A percentile compares a stretch with the other conserved stretches of the same genome.
phyloP scores from a whole-genome alignment of 108 stramenopile species.

The Skeletonema menzelii region DNA sequence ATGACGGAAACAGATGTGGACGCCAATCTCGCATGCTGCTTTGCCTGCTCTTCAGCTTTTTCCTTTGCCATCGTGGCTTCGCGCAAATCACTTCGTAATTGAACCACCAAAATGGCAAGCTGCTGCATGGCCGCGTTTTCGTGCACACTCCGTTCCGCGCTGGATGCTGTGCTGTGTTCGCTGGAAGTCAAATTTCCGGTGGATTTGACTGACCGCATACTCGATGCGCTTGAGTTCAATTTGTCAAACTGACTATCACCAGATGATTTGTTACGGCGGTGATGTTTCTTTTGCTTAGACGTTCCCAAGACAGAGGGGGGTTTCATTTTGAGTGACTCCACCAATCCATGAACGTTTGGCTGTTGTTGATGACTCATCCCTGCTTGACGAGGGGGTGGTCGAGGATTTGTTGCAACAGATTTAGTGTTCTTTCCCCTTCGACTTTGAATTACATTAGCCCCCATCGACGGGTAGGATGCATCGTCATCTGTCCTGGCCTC shows the following conservation, averaged over 20 bases:
- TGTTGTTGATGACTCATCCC: not conserved
- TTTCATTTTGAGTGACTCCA: not conserved
- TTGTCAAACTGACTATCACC: not conserved
- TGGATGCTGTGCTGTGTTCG: not conserved
- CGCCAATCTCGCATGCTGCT: not conserved
- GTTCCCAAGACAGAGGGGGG: not conserved
- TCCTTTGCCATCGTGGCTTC: slow-evolving; percentile 16
- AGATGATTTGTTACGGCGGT: not conserved
- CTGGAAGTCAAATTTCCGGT: not conserved
- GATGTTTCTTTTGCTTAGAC: not conserved
- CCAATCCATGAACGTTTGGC: not conserved
- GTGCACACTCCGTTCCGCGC: not conserved
- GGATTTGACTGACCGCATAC: not conserved
- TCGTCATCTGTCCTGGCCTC: not conserved
- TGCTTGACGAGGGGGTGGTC: not conserved
- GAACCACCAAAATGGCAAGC: slow-evolving; percentile 37
- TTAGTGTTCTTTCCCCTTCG: not conserved
- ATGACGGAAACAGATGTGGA: not conserved
- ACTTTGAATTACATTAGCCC: not conserved
- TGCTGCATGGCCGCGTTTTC: slow-evolving; percentile 45
- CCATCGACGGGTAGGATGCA: not conserved
- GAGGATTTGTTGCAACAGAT: not conserved
- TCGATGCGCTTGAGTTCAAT: not conserved
- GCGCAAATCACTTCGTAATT: slow-evolving; percentile 26
- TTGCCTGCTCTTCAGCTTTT: slow-evolving; percentile 15